A percentile compares a stretch with the other conserved stretches of the same genome.
phyloP scores from a whole-genome alignment of 305 asterid species.

The Solanum hybrid region DNA sequence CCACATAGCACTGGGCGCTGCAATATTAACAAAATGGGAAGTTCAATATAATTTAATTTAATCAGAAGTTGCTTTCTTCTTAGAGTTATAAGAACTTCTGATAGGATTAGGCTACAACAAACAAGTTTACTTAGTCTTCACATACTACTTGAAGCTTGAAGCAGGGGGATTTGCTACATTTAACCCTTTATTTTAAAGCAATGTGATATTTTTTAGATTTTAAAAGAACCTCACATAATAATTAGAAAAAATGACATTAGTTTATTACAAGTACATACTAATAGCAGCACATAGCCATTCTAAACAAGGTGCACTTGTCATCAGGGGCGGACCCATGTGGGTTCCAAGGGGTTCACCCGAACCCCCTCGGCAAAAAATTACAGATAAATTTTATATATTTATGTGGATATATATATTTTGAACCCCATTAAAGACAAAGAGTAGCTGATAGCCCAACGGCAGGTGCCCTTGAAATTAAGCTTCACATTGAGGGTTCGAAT shows the following conservation, averaged over 20 bases:
- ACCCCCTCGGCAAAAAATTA: too few species aligned
- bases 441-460: too few species aligned
- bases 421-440: too few species aligned
- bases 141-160: background rate
- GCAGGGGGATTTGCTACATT: background rate
- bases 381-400: too few species aligned
- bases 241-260: background rate
- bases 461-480: too few species aligned
- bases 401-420: too few species aligned
- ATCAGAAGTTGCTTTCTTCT: background rate
- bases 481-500: too few species aligned
- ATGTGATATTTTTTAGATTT: background rate
- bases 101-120: background rate
- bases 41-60: background rate
- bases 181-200: background rate
- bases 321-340: too few species aligned
- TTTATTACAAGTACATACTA: background rate
- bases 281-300: background rate
- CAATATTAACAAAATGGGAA: constrained; percentile 12
- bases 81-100: background rate
- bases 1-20: constrained; percentile 79
- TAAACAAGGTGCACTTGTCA: background rate
- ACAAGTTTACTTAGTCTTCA: background rate
- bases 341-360: too few species aligned
- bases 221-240: background rate